A percentile compares a stretch with the other conserved stretches of the same genome.
phyloP scores from a whole-genome alignment of 495 filamentous ascomycete genomes.

The Collariella sp. region DNA sequence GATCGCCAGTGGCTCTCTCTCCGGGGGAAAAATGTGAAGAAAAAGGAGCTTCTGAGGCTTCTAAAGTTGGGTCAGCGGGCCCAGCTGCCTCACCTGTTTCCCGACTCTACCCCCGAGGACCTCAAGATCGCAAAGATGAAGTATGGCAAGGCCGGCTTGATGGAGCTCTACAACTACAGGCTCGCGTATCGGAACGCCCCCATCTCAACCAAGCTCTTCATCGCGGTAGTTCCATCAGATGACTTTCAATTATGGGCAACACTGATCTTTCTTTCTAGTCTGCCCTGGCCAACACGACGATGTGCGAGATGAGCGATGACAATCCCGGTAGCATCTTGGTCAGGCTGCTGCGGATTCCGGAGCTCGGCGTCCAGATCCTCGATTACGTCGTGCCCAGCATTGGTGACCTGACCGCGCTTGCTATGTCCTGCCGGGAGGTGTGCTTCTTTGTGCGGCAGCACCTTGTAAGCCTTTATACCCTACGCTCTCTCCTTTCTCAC shows the following conservation, averaged over 20 bases:
- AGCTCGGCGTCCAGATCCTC: conserved; percentile 3
- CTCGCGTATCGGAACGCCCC: neutral
- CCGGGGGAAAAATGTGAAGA: neutral
- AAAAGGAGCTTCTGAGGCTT: neutral
- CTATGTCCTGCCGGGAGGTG: conserved; percentile 6
- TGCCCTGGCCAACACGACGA: neutral
- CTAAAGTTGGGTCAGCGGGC: neutral
- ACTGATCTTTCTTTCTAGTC: neutral
- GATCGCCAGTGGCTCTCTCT: conserved; percentile 1
- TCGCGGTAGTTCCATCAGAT: neutral
- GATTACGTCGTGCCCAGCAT: conserved; percentile 6
- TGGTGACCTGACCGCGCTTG: conserved; percentile 13
- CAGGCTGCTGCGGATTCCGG: neutral
- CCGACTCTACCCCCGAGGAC: neutral
- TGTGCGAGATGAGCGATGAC: neutral
- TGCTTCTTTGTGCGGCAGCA: neutral
- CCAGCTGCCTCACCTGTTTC: neutral
- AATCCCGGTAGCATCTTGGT: neutral
- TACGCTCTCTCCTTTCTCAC: neutral
- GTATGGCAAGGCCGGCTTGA: neutral
- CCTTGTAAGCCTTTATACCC: neutral
- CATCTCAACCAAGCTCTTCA: neutral
- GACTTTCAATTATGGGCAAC: neutral
- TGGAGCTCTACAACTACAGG: neutral
- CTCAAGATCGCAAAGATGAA: neutral